These are phyloP conservation scores for Penicillium sp. DNA, from an alignment of 2,329 filamentous ascomycete species.

Conservation along the genomic window DNA sequence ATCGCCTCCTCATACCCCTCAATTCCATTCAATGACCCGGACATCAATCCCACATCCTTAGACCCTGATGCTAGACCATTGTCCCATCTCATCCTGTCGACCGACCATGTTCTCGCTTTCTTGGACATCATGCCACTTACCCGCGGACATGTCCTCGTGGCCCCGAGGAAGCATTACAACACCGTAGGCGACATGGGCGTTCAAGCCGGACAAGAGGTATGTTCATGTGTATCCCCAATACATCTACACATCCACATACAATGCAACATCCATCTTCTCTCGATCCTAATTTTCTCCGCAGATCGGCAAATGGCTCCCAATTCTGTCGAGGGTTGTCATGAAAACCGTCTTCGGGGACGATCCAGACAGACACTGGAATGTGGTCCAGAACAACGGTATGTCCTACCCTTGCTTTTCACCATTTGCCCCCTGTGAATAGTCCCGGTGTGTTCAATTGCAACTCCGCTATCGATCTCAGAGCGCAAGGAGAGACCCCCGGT, in stretches of 20 bases:
- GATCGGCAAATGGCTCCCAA: slow-evolving; percentile 49
- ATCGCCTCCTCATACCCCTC: slow-evolving; percentile 56
- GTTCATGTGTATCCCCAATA: too few species aligned
- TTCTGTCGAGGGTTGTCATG: slow-evolving; percentile 69
- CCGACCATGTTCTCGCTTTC: slow-evolving; percentile 77
- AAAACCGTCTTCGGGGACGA: slow-evolving; percentile 61
- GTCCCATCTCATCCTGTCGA: slow-evolving; percentile 70
- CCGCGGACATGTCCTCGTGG: slow-evolving; percentile 78
- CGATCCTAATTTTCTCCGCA: slow-evolving; percentile 16
- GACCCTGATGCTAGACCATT: slow-evolving; percentile 16
- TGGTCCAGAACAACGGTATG: slow-evolving; percentile 88
- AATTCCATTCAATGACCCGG: slow-evolving; percentile 26
- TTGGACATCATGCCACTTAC: slow-evolving; percentile 91
- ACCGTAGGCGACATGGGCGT: slow-evolving; percentile 73
- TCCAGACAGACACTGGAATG: slow-evolving; percentile 75
- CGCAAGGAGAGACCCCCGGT: too few species aligned
- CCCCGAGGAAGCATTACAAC: slow-evolving; percentile 72
- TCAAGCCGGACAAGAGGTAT: slow-evolving; percentile 64
- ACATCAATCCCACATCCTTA: slow-evolving; percentile 21
- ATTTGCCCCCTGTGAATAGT: not conserved
- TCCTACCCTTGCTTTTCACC: slow-evolving; percentile 1
- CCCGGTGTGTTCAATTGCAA: not conserved
- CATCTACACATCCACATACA: not conserved
- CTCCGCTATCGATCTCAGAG: not conserved
- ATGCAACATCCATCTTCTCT: not conserved